Evolutionary conservation across 257 asterid genomes (phyloP).

Genomic region (Solanum raphanifolium): DNA sequence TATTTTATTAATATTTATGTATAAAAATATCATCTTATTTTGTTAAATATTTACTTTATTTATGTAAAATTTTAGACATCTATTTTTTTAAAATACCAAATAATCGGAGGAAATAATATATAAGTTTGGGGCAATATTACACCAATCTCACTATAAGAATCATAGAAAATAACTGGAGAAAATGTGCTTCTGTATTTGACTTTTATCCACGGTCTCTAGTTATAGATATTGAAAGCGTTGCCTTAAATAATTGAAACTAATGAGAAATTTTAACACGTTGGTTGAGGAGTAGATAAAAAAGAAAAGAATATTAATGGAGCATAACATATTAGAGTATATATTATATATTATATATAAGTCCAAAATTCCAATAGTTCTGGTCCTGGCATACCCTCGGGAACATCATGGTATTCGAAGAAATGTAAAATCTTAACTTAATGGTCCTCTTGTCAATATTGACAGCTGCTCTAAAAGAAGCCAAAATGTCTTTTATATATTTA

Average conservation of each 20-base stretch:
- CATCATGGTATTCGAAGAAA: background rate
- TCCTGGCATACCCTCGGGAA: background rate
- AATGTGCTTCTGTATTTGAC: background rate
- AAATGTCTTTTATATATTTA: background rate
- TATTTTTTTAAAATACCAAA: background rate
- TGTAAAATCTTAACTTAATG: background rate
- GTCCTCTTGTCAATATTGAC: background rate
- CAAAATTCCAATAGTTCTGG: background rate
- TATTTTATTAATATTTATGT: too few species aligned
- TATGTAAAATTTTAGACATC: background rate
- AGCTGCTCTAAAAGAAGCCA: background rate
- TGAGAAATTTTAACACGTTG: background rate
- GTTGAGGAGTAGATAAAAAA: background rate
- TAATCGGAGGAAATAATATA: background rate
- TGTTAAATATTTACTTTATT: background rate
- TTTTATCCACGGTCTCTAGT: background rate
- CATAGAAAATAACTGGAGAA: background rate
- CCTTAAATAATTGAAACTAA: background rate
- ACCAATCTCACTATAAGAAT: background rate
- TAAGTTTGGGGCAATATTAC: background rate
- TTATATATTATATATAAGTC: background rate
- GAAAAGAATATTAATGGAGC: background rate
- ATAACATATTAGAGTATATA: too few species aligned
- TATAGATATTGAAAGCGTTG: background rate
- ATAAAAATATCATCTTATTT: too few species aligned